Conservation (phyloP, 352 stramenopile species). For the Phytophthora citricola region DNA sequence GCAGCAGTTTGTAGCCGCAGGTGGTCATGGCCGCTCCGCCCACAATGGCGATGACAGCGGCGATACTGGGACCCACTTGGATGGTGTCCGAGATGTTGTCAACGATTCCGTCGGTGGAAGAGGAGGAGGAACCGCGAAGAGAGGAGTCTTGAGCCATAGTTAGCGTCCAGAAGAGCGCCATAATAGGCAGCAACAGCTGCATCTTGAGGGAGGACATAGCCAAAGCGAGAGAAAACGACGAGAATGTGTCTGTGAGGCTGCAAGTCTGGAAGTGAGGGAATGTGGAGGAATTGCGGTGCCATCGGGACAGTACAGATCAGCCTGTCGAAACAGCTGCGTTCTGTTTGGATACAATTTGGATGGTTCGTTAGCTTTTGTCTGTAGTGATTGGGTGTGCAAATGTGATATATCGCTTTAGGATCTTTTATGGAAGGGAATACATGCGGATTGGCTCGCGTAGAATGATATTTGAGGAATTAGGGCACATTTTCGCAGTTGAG, state of each 20-base stretch:
- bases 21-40: constrained; percentile 42
- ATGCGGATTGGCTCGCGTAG: constrained; percentile 3
- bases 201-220: constrained; percentile 17
- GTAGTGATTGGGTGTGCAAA: background rate
- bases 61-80: constrained; percentile 42
- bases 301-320: constrained; percentile 13
- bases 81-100: constrained; percentile 30
- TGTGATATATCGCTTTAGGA: background rate
- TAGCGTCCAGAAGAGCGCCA: constrained; percentile 22
- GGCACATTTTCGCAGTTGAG: constrained; percentile 6
- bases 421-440: constrained; percentile 10
- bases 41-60: constrained; percentile 53
- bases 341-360: constrained; percentile 6
- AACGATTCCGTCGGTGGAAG: constrained; percentile 32
- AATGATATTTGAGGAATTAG: constrained; percentile 5
- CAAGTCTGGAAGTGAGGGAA: constrained; percentile 26
- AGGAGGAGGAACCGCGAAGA: constrained; percentile 27
- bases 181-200: constrained; percentile 19
- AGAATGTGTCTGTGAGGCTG: background rate
- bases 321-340: constrained; percentile 2
- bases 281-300: constrained; percentile 1
- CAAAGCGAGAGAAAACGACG: background rate
- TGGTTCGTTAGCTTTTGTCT: background rate
- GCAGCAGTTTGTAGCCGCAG: constrained; percentile 59
- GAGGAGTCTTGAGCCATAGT: constrained; percentile 13